A percentile compares a stretch with the other conserved stretches of the same genome.
These are phyloP conservation scores for Chaetomiaceae sp. DNA, from an alignment of 2,329 filamentous ascomycete species.

Conservation along the genomic window DNA sequence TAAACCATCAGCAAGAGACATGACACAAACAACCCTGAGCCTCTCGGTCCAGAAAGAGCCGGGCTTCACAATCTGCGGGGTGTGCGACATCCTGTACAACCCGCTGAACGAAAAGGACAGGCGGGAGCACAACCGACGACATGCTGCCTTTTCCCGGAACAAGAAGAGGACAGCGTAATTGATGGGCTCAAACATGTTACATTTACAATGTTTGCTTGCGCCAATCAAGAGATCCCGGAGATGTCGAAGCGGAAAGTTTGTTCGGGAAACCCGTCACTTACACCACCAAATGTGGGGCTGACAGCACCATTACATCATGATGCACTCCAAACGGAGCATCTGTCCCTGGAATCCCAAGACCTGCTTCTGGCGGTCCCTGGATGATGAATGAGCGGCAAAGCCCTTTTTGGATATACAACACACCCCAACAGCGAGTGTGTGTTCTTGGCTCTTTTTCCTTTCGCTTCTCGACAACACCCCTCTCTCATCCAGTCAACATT, in stretches of 20 bases:
- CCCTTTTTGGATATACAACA: no score
- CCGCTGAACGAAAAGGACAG: slow-evolving; percentile 41
- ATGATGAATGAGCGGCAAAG: no score
- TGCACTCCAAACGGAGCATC: no score
- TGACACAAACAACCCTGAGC: slow-evolving; percentile 40
- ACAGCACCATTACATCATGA: slow-evolving; percentile 12
- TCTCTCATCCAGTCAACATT: neutral
- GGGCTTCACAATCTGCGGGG: slow-evolving; percentile 38
- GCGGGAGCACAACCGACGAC: slow-evolving; percentile 36
- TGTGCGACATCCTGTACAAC: slow-evolving; percentile 42
- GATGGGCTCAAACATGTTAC: neutral
- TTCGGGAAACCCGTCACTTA: neutral
- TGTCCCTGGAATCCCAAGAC: no score
- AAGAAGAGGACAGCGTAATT: neutral
- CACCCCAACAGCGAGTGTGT: no score
- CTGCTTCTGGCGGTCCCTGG: no score
- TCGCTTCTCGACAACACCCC: neutral
- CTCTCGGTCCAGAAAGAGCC: slow-evolving; percentile 33
- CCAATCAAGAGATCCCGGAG: neutral
- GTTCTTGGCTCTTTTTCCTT: neutral
- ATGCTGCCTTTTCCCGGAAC: slow-evolving; percentile 21
- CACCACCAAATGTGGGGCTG: neutral
- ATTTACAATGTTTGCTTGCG: no score
- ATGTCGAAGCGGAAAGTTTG: no score
- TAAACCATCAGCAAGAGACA: slow-evolving; percentile 24